Evolutionary conservation across 768 basidiomycete species (phyloP).

Genomic region (Boletus speciosus): DNA sequence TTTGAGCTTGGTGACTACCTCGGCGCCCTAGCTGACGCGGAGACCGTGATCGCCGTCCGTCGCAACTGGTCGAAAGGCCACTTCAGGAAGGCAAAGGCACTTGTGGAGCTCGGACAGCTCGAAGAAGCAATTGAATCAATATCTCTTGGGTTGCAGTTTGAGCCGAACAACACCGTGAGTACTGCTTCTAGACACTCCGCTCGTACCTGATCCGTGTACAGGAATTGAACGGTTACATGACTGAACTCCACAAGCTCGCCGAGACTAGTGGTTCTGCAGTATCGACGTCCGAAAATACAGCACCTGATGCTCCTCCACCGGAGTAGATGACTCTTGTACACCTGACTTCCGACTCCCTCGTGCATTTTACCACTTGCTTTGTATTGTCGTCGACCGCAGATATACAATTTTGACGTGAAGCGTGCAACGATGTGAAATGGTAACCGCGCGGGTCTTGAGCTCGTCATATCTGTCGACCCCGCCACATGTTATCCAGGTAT

Average conservation of each 20-base stretch:
- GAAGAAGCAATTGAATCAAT: conserved; percentile 82
- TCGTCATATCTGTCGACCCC: background rate
- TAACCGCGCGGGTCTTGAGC: background rate
- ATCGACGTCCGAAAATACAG: background rate
- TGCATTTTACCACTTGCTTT: conserved; percentile 2
- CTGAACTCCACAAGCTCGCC: conserved; percentile 26
- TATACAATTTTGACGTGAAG: background rate
- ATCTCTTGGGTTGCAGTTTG: conserved; percentile 80
- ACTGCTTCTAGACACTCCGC: background rate
- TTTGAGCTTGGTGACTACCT: conserved; percentile 73
- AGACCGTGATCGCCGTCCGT: conserved; percentile 81
- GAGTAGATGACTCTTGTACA: conserved; percentile 11
- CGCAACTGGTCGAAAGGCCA: conserved; percentile 94
- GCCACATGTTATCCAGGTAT: background rate
- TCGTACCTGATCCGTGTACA: conserved; percentile 14
- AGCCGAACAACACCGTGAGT: conserved; percentile 60
- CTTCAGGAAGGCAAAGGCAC: conserved; percentile 89
- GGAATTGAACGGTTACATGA: conserved; percentile 34
- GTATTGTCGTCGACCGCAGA: conserved; percentile 3
- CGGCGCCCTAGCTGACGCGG: conserved; percentile 82
- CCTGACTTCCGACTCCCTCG: background rate
- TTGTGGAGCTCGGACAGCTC: conserved; percentile 64
- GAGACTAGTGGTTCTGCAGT: conserved; percentile 6
- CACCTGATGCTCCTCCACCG: background rate
- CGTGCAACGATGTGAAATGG: background rate